Percentiles rank a stretch among this genome's conserved stretches.
Evolutionary conservation across 1,139 yeast genomes (phyloP).

Genomic region (Torulaspora globosa): DNA sequence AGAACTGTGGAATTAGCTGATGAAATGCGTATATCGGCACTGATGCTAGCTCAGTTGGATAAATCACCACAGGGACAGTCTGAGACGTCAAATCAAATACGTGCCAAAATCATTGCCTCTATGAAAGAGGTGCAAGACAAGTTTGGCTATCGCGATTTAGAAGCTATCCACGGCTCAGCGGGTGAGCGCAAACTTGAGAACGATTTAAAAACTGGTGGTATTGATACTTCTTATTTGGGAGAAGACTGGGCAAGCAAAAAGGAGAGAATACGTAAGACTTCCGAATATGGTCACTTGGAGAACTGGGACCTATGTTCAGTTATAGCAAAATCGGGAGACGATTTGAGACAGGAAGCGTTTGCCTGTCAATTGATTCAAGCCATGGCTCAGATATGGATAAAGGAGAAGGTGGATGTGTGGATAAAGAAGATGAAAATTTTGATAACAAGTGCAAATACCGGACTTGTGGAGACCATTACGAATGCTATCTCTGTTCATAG

Average conservation of each 20-base stretch:
- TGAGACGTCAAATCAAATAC: constrained; percentile 66
- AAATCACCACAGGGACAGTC: constrained; percentile 61
- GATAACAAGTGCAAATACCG: constrained; percentile 85
- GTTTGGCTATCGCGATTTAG: constrained; percentile 49
- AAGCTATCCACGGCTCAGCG: constrained; percentile 64
- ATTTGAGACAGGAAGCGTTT: constrained; percentile 92
- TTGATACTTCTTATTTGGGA: constrained; percentile 59
- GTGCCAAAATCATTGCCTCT: constrained; percentile 72
- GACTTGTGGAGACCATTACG: constrained; percentile 90
- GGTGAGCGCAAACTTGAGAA: constrained; percentile 90
- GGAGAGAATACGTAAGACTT: constrained; percentile 68
- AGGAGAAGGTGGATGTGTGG: constrained; percentile 68
- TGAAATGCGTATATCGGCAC: constrained; percentile 94
- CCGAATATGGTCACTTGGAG: constrained; percentile 77
- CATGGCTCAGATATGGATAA: constrained; percentile 79
- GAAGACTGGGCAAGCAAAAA: constrained; percentile 90
- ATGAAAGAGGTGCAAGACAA: constrained; percentile 86
- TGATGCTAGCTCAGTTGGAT: constrained; percentile 87
- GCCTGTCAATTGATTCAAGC: constrained; percentile 91
- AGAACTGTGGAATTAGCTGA: constrained; percentile 58
- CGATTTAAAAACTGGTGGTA: constrained; percentile 76
- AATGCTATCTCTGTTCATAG: constrained; percentile 92
- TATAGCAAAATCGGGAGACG: constrained; percentile 94
- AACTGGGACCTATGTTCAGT: constrained; percentile 96
- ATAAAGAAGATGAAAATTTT: constrained; percentile 88